Percentiles rank a stretch among this genome's conserved stretches.
phyloP scores from a whole-genome alignment of 2,329 filamentous ascomycete genomes.

The Pseudocercospora cruenta region DNA sequence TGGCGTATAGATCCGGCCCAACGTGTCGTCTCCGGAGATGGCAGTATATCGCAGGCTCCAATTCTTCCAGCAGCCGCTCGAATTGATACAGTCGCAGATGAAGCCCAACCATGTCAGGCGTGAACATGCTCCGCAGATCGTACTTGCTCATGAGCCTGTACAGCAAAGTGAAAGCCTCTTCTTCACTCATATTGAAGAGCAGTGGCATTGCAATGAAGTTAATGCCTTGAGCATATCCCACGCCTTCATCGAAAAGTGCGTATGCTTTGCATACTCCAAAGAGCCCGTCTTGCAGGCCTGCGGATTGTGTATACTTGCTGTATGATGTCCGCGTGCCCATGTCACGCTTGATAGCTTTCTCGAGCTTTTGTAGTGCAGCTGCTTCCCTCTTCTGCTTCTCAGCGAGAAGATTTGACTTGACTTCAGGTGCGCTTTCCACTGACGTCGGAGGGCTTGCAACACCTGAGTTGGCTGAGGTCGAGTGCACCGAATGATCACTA shows the following conservation, averaged over 20 bases:
- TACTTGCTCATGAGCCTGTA: slow-evolving; percentile 97
- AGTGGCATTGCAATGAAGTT: slow-evolving; percentile 98
- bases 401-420: slow-evolving; percentile 64
- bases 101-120: slow-evolving; percentile 93
- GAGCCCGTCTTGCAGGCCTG: slow-evolving; percentile 87
- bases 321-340: slow-evolving; percentile 92
- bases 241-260: slow-evolving; percentile 88
- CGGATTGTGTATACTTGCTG: slow-evolving; percentile 90
- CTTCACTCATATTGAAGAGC: slow-evolving; percentile 96
- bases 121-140: slow-evolving; percentile 86
- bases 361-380: slow-evolving; percentile 74
- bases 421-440: slow-evolving; percentile 53
- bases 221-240: slow-evolving; percentile 98
- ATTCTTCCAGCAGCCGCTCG: slow-evolving; percentile 87
- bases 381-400: slow-evolving; percentile 78
- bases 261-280: slow-evolving; percentile 98
- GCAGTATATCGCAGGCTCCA: slow-evolving; percentile 92
- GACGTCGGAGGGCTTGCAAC: slow-evolving; percentile 41
- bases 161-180: slow-evolving; percentile 92
- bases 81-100: slow-evolving; percentile 95
- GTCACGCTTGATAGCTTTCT: slow-evolving; percentile 89
- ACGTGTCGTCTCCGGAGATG: slow-evolving; percentile 88
- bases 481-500: slow-evolving; percentile 78
- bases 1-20: slow-evolving; percentile 89
- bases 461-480: slow-evolving; percentile 59